Evolutionary conservation across 139 green algal species (phyloP), one percentile per base, ranked within the genome.

Genomic region (Tetradesmus obliquus): DNA sequence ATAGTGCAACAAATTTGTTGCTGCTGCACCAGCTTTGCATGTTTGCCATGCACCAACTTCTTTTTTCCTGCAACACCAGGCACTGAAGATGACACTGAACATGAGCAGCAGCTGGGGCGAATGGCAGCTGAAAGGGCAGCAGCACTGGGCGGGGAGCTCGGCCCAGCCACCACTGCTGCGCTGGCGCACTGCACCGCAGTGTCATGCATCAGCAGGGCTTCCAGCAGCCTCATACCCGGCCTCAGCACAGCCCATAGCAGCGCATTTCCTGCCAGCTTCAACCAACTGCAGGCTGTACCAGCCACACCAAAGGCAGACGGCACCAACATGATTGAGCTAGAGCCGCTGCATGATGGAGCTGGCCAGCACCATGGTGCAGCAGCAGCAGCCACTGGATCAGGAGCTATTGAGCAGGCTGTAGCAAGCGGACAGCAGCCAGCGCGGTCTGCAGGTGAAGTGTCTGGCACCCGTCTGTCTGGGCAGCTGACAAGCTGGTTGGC

Each of bases 141-240:
- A n/a, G 86, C 86, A 71, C 53, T 90, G 20, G 86, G 69, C 15
- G 86, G 86, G 6, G 86, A 90, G 86, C 69, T 84, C 32, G 71
- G 71, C 15, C 86, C 86, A 19, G 86, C 86, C 2, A 24, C 66
- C 22, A 54, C 85, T 54, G 85, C 85, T 22, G 82, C 45, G 4
- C 5, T 82, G 5, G 85, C 66, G 76, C 66, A 76, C 66, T 76
- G 60, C 12, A 45, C 32, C 32, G 32, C 32, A 45, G 66, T 76
- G n/a, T 76, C 66, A 76, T 19, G 66, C 66, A 76, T 24, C 66
- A 76, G 66, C 17, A 76, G 15, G 66, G 17, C 66, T 10, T 5
- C 66, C 15, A 76, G 66, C 66, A 24, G 66, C 17, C n/a, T 6
- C 15, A n/a, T 5, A 10, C 15, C 66, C 2, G n/a, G 17, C 17